A percentile compares a stretch with the other conserved stretches of the same genome.
Conservation (phyloP, 1,284 basidiomycete species). For the Acaromyces ingoldii region DNA sequence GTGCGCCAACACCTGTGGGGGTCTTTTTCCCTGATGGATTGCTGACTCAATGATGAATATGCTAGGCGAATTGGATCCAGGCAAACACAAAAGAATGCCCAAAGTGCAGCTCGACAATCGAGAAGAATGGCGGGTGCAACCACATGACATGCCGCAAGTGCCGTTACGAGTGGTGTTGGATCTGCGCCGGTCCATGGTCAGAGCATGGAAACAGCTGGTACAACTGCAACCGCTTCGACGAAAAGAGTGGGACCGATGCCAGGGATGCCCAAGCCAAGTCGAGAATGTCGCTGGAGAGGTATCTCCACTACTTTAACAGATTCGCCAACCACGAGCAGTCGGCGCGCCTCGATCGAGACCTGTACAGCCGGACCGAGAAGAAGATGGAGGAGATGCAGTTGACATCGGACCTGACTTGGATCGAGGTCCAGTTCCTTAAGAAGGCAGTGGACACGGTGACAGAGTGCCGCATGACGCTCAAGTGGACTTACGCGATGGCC, state of each 20-base stretch:
- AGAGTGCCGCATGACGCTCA: constrained; percentile 88
- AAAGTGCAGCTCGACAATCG: constrained; percentile 85
- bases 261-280: constrained; percentile 64
- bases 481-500: constrained; percentile 99
- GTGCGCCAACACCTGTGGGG: no score
- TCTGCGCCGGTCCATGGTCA: constrained; percentile 78
- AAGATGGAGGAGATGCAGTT: constrained; percentile 99
- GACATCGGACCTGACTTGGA: constrained; percentile 86
- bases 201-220: constrained; percentile 97
- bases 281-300: constrained; percentile 83
- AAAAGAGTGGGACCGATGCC: constrained; percentile 80
- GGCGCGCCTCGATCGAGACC: constrained; percentile 84
- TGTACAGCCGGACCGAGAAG: constrained; percentile 92
- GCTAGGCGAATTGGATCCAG: constrained; percentile 98
- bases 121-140: constrained; percentile 97
- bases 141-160: constrained; percentile 49
- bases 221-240: constrained; percentile 94
- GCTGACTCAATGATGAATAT: no score
- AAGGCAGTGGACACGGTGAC: constrained; percentile 81
- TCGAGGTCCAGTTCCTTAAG: constrained; percentile 97
- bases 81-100: constrained; percentile 98
- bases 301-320: constrained; percentile 65
- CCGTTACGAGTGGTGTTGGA: constrained; percentile 61
- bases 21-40: background rate
- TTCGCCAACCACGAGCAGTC: constrained; percentile 99